These are phyloP conservation scores for Hymenoscyphus repandus DNA, from an alignment of 2,329 filamentous ascomycete species.

Conservation along the genomic window DNA sequence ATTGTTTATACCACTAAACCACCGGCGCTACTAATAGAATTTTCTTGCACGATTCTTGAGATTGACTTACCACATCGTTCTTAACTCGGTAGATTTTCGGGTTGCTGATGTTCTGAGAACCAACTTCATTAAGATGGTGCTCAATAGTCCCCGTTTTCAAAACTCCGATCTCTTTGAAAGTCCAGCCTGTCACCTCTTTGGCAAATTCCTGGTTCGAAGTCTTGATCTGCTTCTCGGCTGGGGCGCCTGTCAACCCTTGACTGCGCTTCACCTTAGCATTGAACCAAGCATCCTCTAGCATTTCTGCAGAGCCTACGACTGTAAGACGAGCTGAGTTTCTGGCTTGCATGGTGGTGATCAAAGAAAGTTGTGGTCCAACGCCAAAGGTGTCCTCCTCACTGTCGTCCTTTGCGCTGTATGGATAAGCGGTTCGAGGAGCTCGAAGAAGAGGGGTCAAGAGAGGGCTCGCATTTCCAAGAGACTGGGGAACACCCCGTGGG, in stretches of 20 bases:
- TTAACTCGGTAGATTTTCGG: constrained; percentile 92
- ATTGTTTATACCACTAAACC: no score
- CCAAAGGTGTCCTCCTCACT: constrained; percentile 78
- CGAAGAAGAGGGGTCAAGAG: constrained; percentile 77
- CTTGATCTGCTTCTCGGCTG: constrained; percentile 48
- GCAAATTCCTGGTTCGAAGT: constrained; percentile 82
- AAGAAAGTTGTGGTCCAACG: constrained; percentile 73
- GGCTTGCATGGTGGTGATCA: constrained; percentile 84
- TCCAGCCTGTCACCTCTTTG: constrained; percentile 82
- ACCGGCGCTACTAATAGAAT: no score
- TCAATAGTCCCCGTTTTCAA: constrained; percentile 77
- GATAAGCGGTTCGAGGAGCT: constrained; percentile 81
- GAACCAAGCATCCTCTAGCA: constrained; percentile 87
- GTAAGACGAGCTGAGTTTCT: constrained; percentile 89
- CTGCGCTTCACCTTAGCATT: constrained; percentile 63
- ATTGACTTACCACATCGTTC: constrained; percentile 79
- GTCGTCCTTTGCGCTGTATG: constrained; percentile 86
- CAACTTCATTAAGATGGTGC: constrained; percentile 62
- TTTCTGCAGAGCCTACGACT: constrained; percentile 78
- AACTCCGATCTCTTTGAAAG: constrained; percentile 91
- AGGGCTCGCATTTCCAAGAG: constrained; percentile 68
- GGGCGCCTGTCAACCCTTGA: constrained; percentile 36
- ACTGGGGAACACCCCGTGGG: constrained; percentile 74
- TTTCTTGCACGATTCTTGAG: no score
- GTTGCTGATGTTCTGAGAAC: constrained; percentile 54